These are phyloP conservation scores for Ustilago hordei DNA, from an alignment of 1,284 basidiomycete genomes.

Conservation along the genomic window DNA sequence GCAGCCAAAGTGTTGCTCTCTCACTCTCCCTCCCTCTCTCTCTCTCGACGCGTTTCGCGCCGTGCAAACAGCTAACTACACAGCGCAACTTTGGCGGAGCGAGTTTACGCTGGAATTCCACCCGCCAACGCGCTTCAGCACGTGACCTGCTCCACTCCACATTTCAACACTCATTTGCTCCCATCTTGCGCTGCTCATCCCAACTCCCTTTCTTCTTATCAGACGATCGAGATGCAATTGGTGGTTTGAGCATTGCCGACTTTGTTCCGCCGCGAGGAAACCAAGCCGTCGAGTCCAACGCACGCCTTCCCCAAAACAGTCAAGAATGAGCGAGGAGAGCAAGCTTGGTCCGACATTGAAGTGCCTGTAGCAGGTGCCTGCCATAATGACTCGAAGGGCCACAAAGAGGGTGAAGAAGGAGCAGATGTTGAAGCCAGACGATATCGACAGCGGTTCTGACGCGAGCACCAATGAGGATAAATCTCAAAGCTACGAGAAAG, in stretches of 20 bases:
- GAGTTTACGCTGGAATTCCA: slow-evolving; percentile 12
- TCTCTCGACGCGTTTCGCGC: slow-evolving; percentile 32
- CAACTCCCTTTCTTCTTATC: background rate
- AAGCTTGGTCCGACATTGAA: background rate
- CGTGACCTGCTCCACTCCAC: slow-evolving; percentile 40
- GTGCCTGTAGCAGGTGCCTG: background rate
- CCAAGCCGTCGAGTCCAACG: no score
- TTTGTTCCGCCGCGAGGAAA: background rate
- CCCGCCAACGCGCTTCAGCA: slow-evolving; percentile 17
- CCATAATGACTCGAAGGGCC: background rate
- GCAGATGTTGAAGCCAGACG: background rate
- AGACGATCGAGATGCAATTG: background rate
- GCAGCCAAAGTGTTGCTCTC: slow-evolving; percentile 33
- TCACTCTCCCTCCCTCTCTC: slow-evolving; percentile 1
- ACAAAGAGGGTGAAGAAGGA: background rate
- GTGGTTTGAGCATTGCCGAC: background rate
- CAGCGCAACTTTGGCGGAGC: background rate
- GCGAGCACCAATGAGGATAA: background rate
- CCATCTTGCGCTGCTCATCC: background rate
- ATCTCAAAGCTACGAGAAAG: slow-evolving; percentile 4
- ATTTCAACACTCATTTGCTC: slow-evolving; percentile 3
- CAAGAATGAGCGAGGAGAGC: background rate
- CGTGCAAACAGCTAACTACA: background rate
- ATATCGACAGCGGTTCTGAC: slow-evolving; percentile 10
- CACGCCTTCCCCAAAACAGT: background rate